Conservation (phyloP, 495 filamentous ascomycete genomes). For the Tuber microsphaerosporum region DNA sequence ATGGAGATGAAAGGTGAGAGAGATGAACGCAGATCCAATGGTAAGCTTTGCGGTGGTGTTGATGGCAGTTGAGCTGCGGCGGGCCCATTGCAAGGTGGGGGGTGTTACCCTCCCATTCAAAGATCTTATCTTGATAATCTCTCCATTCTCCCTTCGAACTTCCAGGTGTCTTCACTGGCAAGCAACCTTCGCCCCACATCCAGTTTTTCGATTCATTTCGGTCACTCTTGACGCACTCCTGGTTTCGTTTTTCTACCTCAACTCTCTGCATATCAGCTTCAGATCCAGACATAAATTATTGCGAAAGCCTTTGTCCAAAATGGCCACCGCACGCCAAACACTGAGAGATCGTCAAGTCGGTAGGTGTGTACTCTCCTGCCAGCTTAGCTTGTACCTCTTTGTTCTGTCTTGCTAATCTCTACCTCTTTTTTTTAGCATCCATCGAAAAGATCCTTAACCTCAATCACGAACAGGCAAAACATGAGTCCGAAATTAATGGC, state of each 20-base stretch:
- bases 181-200: background rate
- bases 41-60: slow-evolving; percentile 22
- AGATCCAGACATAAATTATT: background rate
- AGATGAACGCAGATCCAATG: slow-evolving; percentile 27
- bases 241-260: background rate
- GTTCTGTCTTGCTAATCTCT: slow-evolving; percentile 34
- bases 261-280: background rate
- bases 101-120: slow-evolving; percentile 32
- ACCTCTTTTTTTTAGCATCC: slow-evolving; percentile 56
- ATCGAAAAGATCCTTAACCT: slow-evolving; percentile 94
- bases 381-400: slow-evolving; percentile 19
- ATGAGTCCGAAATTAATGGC: slow-evolving; percentile 55
- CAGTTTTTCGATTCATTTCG: background rate
- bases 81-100: background rate
- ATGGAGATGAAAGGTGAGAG: slow-evolving; percentile 13
- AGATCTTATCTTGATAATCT: slow-evolving; percentile 40
- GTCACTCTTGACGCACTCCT: background rate
- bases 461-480: slow-evolving; percentile 60
- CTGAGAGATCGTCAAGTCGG: slow-evolving; percentile 95
- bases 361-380: slow-evolving; percentile 49
- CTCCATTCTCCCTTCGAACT: slow-evolving; percentile 3
- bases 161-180: background rate
- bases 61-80: slow-evolving; percentile 13
- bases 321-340: slow-evolving; percentile 67
- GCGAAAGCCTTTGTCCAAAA: slow-evolving; percentile 43